Conservation (phyloP, 768 basidiomycete species). For the Sporobolomyces pararoseus region DNA sequence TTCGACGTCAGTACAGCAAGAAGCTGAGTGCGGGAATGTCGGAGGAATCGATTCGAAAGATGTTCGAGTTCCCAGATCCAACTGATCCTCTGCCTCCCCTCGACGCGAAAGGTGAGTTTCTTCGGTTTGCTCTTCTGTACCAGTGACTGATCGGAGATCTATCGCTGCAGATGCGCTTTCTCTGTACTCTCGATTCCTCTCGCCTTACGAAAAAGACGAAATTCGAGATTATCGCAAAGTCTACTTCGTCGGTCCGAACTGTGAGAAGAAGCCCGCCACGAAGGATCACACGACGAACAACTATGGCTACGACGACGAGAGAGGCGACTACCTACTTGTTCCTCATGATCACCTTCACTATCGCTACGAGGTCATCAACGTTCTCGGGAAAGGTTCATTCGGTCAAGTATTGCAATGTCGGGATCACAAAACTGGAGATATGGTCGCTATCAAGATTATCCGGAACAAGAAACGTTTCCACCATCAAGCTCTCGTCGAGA, state of each 20-base stretch:
- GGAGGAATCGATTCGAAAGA: conserved; percentile 78
- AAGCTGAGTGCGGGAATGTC: conserved; percentile 75
- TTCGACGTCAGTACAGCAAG: conserved; percentile 82
- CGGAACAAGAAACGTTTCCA: conserved; percentile 99
- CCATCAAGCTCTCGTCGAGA: conserved; percentile 96
- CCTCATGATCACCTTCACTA: conserved; percentile 88
- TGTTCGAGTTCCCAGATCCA: conserved; percentile 90
- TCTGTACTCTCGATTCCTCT: conserved; percentile 61
- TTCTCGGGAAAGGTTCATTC: conserved; percentile 95
- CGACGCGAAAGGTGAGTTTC: conserved; percentile 66
- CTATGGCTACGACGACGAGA: conserved; percentile 93
- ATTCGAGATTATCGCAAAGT: conserved; percentile 79
- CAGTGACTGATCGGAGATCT: neutral
- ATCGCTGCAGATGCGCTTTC: conserved; percentile 46
- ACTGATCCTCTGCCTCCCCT: conserved; percentile 63
- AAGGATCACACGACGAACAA: conserved; percentile 74
- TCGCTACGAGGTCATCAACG: conserved; percentile 89
- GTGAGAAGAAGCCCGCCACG: conserved; percentile 77
- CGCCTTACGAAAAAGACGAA: conserved; percentile 84
- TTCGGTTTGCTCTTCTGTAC: no score
- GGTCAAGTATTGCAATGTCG: conserved; percentile 94
- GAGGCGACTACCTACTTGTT: conserved; percentile 91
- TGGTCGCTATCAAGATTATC: conserved; percentile 99
- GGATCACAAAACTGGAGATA: conserved; percentile 88
- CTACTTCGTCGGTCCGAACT: conserved; percentile 73